Percentiles rank a stretch among this genome's conserved stretches.
Conservation (phyloP, 2,329 filamentous ascomycete species). For the Epichloe baconii region DNA sequence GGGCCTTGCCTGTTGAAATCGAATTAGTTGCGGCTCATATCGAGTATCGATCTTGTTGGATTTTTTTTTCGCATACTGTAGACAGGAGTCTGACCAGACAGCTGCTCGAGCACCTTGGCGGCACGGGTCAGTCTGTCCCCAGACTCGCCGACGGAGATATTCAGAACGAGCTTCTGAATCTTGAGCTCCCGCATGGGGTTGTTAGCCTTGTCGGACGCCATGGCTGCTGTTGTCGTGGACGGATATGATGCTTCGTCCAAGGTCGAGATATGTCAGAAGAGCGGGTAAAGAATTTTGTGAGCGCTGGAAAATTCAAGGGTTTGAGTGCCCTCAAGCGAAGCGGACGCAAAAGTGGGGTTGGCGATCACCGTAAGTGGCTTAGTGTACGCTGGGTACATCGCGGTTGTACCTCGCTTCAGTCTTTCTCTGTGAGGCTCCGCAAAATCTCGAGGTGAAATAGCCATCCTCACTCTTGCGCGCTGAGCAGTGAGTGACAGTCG, state of each 20-base stretch:
- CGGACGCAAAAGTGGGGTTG: constrained; percentile 11
- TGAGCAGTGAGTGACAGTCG: constrained; percentile 26
- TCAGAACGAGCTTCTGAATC: constrained; percentile 98
- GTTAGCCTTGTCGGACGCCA: constrained; percentile 65
- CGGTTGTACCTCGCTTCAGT: constrained; percentile 22
- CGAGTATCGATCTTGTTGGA: background rate
- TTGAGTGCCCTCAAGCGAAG: constrained; percentile 26
- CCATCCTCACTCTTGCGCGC: constrained; percentile 25
- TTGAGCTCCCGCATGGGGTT: constrained; percentile 99
- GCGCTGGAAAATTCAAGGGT: constrained; percentile 25
- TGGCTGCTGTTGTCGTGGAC: constrained; percentile 26
- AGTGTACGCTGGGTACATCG: constrained; percentile 18
- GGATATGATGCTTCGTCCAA: constrained; percentile 22
- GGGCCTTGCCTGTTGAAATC: constrained; percentile 69
- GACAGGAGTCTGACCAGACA: constrained; percentile 98
- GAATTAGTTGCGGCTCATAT: constrained; percentile 8
- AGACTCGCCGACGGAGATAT: constrained; percentile 99
- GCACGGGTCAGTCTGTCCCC: constrained; percentile 99
- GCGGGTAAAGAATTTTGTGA: constrained; percentile 22
- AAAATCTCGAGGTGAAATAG: constrained; percentile 29
- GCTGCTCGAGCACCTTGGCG: constrained; percentile 99
- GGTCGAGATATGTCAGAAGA: constrained; percentile 15
- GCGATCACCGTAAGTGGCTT: constrained; percentile 7
- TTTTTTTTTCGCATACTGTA: constrained; percentile 57
- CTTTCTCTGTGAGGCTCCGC: constrained; percentile 31